phyloP scores from a whole-genome alignment of 2,329 filamentous ascomycete genomes.

The Tolypocladium capitatum region DNA sequence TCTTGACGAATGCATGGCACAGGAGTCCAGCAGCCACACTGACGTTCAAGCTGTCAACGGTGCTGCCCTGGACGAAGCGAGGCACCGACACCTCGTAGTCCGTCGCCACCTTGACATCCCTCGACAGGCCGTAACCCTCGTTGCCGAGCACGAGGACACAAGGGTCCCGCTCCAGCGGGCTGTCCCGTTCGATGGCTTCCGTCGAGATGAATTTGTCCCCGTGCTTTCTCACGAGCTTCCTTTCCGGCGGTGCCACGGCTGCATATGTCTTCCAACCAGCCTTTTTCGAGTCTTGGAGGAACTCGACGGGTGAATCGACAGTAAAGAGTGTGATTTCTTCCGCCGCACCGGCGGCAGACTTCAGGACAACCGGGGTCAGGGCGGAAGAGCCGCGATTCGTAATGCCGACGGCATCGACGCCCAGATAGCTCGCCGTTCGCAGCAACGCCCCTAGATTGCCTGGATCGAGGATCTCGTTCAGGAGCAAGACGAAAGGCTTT shows the following conservation, averaged over 20 bases:
- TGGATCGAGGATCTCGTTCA: conserved; percentile 70
- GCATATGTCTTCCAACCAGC: conserved; percentile 78
- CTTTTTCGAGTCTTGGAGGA: conserved; percentile 53
- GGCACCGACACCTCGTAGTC: conserved; percentile 56
- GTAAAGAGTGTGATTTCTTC: conserved; percentile 67
- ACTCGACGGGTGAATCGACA: conserved; percentile 51
- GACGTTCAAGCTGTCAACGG: conserved; percentile 85
- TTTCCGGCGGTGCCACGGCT: conserved; percentile 41
- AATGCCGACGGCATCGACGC: conserved; percentile 69
- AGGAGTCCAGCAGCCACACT: conserved; percentile 75
- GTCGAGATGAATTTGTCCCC: conserved; percentile 33
- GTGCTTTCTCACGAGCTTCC: conserved; percentile 19
- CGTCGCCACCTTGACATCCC: conserved; percentile 49
- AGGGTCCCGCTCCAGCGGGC: conserved; percentile 46
- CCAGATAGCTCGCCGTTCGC: conserved; percentile 81
- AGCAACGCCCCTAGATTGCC: conserved; percentile 86
- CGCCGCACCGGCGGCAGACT: conserved; percentile 77
- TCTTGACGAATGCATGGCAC: conserved; percentile 52
- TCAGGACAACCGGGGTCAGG: conserved; percentile 65
- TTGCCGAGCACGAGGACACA: conserved; percentile 73
- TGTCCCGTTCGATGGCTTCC: conserved; percentile 31
- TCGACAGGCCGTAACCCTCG: conserved; percentile 63
- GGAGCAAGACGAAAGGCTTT: conserved; percentile 58
- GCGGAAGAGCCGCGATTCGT: conserved; percentile 61
- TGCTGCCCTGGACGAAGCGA: conserved; percentile 35